These are phyloP conservation scores for Pyrenochaeta sp. DNA, from an alignment of 2,329 filamentous ascomycete genomes.

Conservation along the genomic window DNA sequence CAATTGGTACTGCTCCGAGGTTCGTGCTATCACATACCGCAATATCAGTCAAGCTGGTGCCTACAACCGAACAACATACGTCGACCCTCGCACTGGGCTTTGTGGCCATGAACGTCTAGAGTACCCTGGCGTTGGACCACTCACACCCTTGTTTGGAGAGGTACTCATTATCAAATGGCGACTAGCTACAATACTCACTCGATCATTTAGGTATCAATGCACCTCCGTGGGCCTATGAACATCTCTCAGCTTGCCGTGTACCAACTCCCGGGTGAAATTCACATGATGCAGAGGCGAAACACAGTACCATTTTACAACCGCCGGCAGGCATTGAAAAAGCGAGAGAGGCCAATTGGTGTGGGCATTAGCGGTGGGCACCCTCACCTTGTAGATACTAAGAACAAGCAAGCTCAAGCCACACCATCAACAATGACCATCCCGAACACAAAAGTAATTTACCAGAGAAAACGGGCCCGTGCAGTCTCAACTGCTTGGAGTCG, in stretches of 20 bases:
- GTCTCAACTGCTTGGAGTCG: slow-evolving; percentile 51
- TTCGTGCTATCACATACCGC: slow-evolving; percentile 73
- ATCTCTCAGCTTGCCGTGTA: slow-evolving; percentile 76
- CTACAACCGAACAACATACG: slow-evolving; percentile 71
- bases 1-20: slow-evolving; percentile 73
- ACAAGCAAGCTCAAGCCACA: not conserved
- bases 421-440: not conserved
- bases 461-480: slow-evolving; percentile 6
- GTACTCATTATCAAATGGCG: slow-evolving; percentile 55
- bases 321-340: slow-evolving; percentile 12
- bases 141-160: slow-evolving; percentile 75
- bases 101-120: slow-evolving; percentile 63
- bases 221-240: slow-evolving; percentile 74
- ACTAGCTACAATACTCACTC: not conserved
- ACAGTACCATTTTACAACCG: slow-evolving; percentile 30
- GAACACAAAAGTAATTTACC: not conserved
- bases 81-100: slow-evolving; percentile 63
- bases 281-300: slow-evolving; percentile 22
- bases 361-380: not conserved
- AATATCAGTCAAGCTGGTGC: slow-evolving; percentile 67
- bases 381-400: not conserved
- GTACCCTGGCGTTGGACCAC: slow-evolving; percentile 68
- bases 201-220: slow-evolving; percentile 69
- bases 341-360: not conserved
- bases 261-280: slow-evolving; percentile 51